Evolutionary conservation across 2,329 filamentous ascomycete species (phyloP).

Genomic region (Fusarium beomiforme): DNA sequence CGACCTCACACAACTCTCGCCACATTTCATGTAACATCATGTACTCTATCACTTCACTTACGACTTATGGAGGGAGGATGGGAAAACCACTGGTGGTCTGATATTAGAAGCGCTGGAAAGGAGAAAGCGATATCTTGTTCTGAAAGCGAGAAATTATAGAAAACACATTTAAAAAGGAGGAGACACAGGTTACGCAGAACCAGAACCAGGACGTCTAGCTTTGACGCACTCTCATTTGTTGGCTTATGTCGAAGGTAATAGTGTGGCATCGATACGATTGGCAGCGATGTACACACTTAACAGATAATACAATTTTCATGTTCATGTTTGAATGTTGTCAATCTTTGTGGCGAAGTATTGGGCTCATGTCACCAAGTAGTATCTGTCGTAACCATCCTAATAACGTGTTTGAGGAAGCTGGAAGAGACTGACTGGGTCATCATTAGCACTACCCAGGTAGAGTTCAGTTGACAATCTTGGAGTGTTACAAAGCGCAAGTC

Average conservation of each 20-base stretch:
- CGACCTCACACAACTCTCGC: not conserved
- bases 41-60: conserved; percentile 43
- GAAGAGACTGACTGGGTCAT: not conserved
- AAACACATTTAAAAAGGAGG: conserved; percentile 29
- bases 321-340: conserved; percentile 9
- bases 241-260: conserved; percentile 20
- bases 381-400: not conserved
- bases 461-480: not conserved
- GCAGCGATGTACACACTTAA: conserved; percentile 26
- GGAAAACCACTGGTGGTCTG: conserved; percentile 9
- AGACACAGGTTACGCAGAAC: conserved; percentile 20
- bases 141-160: conserved; percentile 8
- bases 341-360: not conserved
- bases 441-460: not conserved
- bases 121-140: conserved; percentile 6
- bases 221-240: conserved; percentile 43
- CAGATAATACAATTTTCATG: conserved; percentile 39
- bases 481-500: not conserved
- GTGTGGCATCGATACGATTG: conserved; percentile 23
- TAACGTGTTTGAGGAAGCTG: not conserved
- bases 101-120: conserved; percentile 15
- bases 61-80: conserved; percentile 39
- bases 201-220: conserved; percentile 29
- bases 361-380: too few relatives aligned
- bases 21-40: conserved; percentile 39